Percentiles rank a stretch among this genome's conserved stretches.
phyloP scores from a whole-genome alignment of 805 yeast genomes.

The Saccharomycopsis sp. region DNA sequence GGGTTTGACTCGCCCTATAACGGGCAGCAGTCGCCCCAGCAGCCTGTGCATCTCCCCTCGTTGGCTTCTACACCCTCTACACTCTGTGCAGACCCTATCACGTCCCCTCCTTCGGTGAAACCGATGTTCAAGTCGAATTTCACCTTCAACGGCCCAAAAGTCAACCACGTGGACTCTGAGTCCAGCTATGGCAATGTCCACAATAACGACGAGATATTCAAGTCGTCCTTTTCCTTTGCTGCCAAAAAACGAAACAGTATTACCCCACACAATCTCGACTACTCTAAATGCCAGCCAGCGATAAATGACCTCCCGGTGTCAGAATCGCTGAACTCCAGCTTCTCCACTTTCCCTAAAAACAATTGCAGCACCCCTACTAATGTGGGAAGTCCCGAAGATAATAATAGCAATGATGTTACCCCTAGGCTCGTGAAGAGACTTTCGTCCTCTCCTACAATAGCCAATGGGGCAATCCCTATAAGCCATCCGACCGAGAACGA shows the following conservation, averaged over 20 bases:
- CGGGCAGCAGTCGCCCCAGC: neutral
- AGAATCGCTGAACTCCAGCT: neutral
- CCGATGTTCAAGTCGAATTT: constrained; percentile 1
- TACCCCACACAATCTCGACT: neutral
- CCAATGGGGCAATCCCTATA: neutral
- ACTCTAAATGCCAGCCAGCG: neutral
- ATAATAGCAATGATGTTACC: neutral
- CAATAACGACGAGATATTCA: constrained; percentile 1
- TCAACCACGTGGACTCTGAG: neutral
- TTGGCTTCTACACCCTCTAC: neutral
- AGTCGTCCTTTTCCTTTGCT: neutral
- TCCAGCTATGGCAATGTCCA: too few species aligned
- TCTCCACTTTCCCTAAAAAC: neutral
- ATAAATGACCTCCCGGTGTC: neutral
- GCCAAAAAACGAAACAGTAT: neutral
- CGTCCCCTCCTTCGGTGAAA: neutral
- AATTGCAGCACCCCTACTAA: neutral
- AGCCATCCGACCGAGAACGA: neutral
- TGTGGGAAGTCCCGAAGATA: neutral
- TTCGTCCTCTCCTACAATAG: neutral
- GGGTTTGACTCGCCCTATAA: neutral
- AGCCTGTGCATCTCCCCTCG: neutral
- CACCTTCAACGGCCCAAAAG: neutral
- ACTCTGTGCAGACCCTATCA: neutral
- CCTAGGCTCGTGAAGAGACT: neutral